These are phyloP conservation scores for Castanospermum australe DNA, from an alignment of 306 rosid species.

Conservation along the genomic window DNA sequence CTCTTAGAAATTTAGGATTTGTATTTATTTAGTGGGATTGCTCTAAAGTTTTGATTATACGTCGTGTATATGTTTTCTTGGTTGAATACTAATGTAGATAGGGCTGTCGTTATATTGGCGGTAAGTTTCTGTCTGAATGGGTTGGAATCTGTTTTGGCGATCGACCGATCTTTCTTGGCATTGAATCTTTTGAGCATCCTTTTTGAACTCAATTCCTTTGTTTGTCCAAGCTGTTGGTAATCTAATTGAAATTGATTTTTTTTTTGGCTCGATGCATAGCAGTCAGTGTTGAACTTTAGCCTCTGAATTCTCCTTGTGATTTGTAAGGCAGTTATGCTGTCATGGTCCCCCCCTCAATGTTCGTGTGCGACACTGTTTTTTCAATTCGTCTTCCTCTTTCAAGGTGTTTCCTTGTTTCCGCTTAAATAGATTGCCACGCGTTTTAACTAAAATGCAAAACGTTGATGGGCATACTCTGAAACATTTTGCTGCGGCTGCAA, in stretches of 20 bases:
- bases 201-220: slow-evolving; percentile 2
- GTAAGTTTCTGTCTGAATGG: background rate
- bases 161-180: background rate
- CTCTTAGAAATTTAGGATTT: slow-evolving; percentile 26
- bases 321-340: background rate
- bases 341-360: no score
- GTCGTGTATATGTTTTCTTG: slow-evolving; percentile 23
- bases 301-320: background rate
- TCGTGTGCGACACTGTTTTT: background rate
- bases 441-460: background rate
- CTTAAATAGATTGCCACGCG: background rate
- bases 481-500: background rate
- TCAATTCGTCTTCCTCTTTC: background rate
- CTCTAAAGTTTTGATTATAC: slow-evolving; percentile 17
- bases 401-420: background rate
- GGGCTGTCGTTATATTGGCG: background rate
- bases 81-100: background rate
- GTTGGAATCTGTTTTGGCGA: background rate
- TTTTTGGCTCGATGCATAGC: background rate
- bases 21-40: slow-evolving; percentile 36
- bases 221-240: background rate
- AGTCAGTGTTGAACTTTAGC: background rate
- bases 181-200: slow-evolving; percentile 27
- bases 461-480: background rate
- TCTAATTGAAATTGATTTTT: background rate